Base-by-base conservation (phyloP, 106 monocot species). In the Dendrobium officinale region DNA sequence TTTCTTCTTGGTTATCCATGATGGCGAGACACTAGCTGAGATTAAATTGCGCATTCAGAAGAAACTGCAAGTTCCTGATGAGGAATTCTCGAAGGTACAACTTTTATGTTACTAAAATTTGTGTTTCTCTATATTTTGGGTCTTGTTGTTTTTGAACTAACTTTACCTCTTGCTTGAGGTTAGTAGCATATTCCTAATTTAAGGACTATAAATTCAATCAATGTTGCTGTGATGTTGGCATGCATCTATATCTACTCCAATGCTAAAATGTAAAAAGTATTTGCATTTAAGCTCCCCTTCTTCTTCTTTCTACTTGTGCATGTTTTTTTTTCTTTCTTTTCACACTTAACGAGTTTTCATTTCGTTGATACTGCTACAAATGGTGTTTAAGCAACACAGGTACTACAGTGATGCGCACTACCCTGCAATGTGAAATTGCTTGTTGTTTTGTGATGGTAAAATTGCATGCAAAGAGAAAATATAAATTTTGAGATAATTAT, bases 1-100 rank as follows among this genome's bases (percentile, higher is more conserved):
- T 59, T 94, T 91, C 79, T 89, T 94, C 79, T 67, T 94, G 81
- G 79, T 91, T 42, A 94, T 94, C 80, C 91, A 86, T 82, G 94
- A 94, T 83, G 89, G 89, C 29, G 91, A 94, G 79, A 91, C 89
- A 18, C 80, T 94, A 80, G 73, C 84, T 37, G 86, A 94, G 26
- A 81, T 91, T 51, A 94, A 91, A 88, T 59, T 61, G 45, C 91
- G 94, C 13, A 89, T 94, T 56, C 94, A 94, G 83, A 91, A 83
- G 72, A 94, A 94, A 77, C 81, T 94, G 41, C 87, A 86, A 81
- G 83, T 94, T 79, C 83, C 87, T n/a, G 89, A 94, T 82, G 94
- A 94, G 81, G 94, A 94, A 42, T 94, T 91, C 64, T 75, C 86
- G 2, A 94, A 94, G 94, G 94, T 91, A 84, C 70, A 19, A 22